Evolutionary conservation across 2,329 filamentous ascomycete species (phyloP).

Genomic region (Aspergillus carbonarius): DNA sequence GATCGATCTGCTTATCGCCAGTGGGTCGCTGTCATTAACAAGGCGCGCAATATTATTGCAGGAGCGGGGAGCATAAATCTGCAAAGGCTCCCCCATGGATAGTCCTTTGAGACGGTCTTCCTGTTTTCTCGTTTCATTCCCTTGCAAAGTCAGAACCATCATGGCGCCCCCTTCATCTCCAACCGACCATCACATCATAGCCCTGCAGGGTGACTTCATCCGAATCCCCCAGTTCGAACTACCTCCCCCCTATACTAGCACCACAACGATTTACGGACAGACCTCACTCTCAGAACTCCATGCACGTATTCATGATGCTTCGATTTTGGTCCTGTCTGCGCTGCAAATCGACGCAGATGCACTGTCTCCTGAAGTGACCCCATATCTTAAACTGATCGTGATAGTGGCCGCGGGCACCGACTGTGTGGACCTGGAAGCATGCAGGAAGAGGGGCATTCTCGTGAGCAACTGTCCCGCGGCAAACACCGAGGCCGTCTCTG

Average conservation of each 20-base stretch:
- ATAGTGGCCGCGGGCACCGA: slow-evolving; percentile 50
- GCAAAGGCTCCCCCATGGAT: not conserved
- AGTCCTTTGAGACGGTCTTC: not conserved
- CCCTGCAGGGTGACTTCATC: slow-evolving; percentile 48
- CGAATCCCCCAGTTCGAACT: slow-evolving; percentile 42
- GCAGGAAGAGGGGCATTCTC: slow-evolving; percentile 43
- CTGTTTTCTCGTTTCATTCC: not conserved
- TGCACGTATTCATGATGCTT: slow-evolving; percentile 46
- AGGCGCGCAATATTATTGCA: not conserved
- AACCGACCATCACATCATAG: slow-evolving; percentile 48
- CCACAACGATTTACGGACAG: slow-evolving; percentile 32
- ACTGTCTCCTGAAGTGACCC: slow-evolving; percentile 45
- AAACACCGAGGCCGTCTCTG: slow-evolving; percentile 50
- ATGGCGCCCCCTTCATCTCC: slow-evolving; percentile 20
- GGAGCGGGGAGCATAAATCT: not conserved
- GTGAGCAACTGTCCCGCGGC: slow-evolving; percentile 50
- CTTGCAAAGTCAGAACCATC: not conserved
- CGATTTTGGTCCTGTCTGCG: slow-evolving; percentile 47
- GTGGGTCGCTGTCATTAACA: slow-evolving; percentile 6
- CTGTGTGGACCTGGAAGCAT: slow-evolving; percentile 48
- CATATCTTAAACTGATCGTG: slow-evolving; percentile 46
- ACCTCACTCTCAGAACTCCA: slow-evolving; percentile 39
- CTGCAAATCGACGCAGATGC: slow-evolving; percentile 30
- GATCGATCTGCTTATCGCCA: not conserved
- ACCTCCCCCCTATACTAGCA: slow-evolving; percentile 42